phyloP scores from a whole-genome alignment of 352 stramenopile species.

The Halophytophthora polymorphica region DNA sequence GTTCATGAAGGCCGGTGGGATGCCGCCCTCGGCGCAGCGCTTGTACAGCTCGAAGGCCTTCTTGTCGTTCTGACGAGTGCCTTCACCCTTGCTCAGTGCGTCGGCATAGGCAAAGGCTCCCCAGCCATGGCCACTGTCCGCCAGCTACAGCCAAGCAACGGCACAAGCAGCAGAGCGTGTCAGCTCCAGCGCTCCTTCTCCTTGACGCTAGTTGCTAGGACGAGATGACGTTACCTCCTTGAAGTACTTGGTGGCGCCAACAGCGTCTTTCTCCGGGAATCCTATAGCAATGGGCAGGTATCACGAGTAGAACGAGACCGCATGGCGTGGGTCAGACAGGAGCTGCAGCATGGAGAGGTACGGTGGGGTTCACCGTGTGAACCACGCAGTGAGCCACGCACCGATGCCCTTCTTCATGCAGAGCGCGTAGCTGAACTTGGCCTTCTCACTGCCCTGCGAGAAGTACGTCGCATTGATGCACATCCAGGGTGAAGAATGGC shows the following conservation, averaged over 20 bases:
- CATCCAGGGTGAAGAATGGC: too few species aligned
- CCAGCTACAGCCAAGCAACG: constrained; percentile 31
- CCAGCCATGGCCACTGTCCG: constrained; percentile 60
- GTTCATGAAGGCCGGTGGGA: constrained; percentile 77
- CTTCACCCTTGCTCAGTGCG: constrained; percentile 70
- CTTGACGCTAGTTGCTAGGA: too few species aligned
- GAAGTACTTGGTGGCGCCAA: constrained; percentile 59
- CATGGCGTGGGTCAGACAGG: background rate
- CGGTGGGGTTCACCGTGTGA: too few species aligned
- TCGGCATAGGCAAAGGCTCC: constrained; percentile 81
- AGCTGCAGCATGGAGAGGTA: too few species aligned
- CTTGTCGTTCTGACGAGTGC: constrained; percentile 64
- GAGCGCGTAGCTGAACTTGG: constrained; percentile 84
- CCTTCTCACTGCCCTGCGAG: constrained; percentile 63
- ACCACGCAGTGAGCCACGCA: constrained; percentile 20
- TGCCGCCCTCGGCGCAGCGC: constrained; percentile 50
- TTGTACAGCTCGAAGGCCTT: constrained; percentile 82
- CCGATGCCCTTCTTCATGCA: constrained; percentile 80
- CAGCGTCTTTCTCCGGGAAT: constrained; percentile 54
- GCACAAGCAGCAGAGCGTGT: background rate
- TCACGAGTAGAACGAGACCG: background rate
- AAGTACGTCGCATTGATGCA: background rate
- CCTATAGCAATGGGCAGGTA: constrained; percentile 21
- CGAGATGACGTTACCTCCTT: constrained; percentile 45
- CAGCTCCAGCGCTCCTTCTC: background rate